Base-by-base conservation (phyloP, 352 stramenopile species). In the Phytophthora litchii region DNA sequence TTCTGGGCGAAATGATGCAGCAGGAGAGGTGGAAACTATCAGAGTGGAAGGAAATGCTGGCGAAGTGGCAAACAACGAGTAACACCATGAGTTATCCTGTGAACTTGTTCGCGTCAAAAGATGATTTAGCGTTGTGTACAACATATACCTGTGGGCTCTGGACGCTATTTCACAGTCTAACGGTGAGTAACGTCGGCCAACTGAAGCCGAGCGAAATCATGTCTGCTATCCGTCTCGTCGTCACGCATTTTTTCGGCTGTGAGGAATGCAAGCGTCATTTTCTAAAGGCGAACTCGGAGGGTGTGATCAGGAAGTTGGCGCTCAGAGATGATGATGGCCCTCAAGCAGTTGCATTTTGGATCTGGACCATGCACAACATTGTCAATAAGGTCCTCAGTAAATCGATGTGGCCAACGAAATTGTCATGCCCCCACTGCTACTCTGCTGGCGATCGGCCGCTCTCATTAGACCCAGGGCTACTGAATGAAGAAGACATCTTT, bases 111-210 rank as follows among this genome's bases (percentile, higher is more conserved):
- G 58, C 66, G 3, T 70, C 46, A 34, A 72, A 74, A 11, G 75
- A 86, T 14, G 55, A 83, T 16, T 60, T 70, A 14, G 40, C 42
- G 12, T 87, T 78, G 67, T 92, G 83, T 51, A 76, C 71, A 19
- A 89, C 80, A 16, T 90, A 80, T 64, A 94, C 82, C n/a, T 94
- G 84, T 42, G 84, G 78, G 0, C 60, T 94, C 1, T 94, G 84
- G 84, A 82, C 69, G 32, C 64, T 94, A 3, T 94, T 94, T 64
- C 84, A 94, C 63, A 80, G 59, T 27, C 67, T 93, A 37, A 89
- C 68, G 12, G 67, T 85, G 10, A 66, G 45, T 29, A 60, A 69
- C 13, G 58, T 71, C 16, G 25, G 29, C 20, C 47, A 52, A 10
- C 54, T 78, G 21, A 78, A 73, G 47, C 77, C 78, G 9, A 87